Conservation (phyloP, 176 grass and related monocot species). For the Canna indica region DNA sequence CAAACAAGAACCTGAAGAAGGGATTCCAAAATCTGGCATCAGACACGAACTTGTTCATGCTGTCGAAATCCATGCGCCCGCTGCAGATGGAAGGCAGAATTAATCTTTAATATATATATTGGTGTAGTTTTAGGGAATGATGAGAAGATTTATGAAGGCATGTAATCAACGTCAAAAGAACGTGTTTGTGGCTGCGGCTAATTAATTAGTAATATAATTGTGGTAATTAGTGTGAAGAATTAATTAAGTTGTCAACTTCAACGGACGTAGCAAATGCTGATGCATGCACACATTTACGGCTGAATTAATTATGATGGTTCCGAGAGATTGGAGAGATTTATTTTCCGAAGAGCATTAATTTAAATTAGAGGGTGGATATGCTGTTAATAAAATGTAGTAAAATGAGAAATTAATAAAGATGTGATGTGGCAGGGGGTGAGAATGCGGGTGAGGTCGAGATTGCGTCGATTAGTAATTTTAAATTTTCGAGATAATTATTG, state of each 20-base stretch:
- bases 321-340: not conserved
- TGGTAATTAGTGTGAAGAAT: not conserved
- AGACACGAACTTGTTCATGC: not conserved
- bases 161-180: too few species aligned
- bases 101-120: too few species aligned
- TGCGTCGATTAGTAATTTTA: too few species aligned
- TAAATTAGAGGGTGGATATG: not conserved
- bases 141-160: too few species aligned
- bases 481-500: too few species aligned
- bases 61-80: not conserved
- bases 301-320: constrained; percentile 15
- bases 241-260: constrained; percentile 6
- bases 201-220: not conserved
- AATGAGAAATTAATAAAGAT: too few species aligned
- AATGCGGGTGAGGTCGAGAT: too few species aligned
- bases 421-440: too few species aligned
- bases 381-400: too few species aligned
- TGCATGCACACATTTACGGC: constrained; percentile 8
- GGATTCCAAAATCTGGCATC: too few species aligned
- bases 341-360: not conserved
- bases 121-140: too few species aligned
- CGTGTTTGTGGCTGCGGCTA: constrained; percentile 10
- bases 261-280: not conserved
- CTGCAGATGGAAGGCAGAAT: not conserved
- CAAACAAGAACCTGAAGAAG: too few species aligned